Percentiles rank a stretch among this genome's conserved stretches.
Evolutionary conservation across 306 rosid genomes (phyloP).

Genomic region (Quercus dentata): DNA sequence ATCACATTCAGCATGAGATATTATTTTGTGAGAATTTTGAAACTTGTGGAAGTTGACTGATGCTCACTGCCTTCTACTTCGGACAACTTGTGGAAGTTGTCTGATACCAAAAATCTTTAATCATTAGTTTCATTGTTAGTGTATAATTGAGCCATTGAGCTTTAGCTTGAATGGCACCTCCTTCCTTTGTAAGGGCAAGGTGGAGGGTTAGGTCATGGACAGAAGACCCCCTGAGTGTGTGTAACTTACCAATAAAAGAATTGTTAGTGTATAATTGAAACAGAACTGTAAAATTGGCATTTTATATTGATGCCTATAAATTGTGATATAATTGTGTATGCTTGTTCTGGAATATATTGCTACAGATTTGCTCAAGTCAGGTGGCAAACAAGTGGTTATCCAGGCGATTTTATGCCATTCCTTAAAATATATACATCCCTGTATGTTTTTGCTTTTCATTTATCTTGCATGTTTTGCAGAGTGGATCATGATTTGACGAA

Average conservation of each 20-base stretch:
- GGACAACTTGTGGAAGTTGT: background rate
- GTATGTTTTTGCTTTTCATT: background rate
- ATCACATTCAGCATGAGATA: background rate
- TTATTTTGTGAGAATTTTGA: background rate
- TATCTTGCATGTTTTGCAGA: slow-evolving; percentile 41
- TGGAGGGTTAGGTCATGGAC: too few species aligned
- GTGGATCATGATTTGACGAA: slow-evolving; percentile 30
- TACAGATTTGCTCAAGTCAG: background rate
- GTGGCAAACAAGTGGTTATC: background rate
- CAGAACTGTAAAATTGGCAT: background rate
- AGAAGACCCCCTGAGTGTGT: too few species aligned
- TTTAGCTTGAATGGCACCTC: too few species aligned
- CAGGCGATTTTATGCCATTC: background rate
- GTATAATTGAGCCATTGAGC: background rate
- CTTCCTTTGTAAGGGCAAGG: too few species aligned
- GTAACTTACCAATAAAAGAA: too few species aligned
- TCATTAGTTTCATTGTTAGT: background rate
- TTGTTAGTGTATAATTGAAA: background rate
- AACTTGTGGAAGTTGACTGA: background rate
- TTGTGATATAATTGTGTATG: background rate
- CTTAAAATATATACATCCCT: background rate
- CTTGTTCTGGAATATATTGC: background rate
- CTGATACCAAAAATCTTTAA: background rate
- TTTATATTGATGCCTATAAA: background rate
- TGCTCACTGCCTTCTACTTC: background rate